phyloP scores from a whole-genome alignment of 2,329 filamentous ascomycete genomes.

The Penicillium sp. region DNA sequence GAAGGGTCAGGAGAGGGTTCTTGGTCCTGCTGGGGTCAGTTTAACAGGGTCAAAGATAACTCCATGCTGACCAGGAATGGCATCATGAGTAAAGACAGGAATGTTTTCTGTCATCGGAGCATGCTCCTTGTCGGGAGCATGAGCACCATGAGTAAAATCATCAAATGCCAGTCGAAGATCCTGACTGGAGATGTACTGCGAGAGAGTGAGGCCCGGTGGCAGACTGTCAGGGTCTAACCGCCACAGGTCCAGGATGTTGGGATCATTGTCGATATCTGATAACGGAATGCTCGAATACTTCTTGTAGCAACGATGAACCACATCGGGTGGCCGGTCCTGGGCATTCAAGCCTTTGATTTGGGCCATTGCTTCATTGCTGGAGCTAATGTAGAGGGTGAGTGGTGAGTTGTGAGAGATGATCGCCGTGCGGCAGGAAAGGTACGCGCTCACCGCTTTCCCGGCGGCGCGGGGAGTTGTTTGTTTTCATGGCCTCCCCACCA shows the following conservation, averaged over 20 bases:
- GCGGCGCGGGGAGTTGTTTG: slow-evolving; percentile 37
- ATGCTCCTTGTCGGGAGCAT: slow-evolving; percentile 11
- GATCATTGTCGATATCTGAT: slow-evolving; percentile 51
- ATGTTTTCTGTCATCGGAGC: slow-evolving; percentile 25
- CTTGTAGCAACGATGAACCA: slow-evolving; percentile 72
- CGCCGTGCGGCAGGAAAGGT: slow-evolving; percentile 5
- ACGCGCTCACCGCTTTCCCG: slow-evolving; percentile 32
- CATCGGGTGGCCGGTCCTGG: slow-evolving; percentile 70
- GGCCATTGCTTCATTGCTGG: no score
- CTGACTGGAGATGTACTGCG: slow-evolving; percentile 30
- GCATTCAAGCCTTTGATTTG: slow-evolving; percentile 60
- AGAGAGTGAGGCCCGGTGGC: slow-evolving; percentile 26
- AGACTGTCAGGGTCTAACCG: slow-evolving; percentile 37
- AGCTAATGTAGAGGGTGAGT: no score
- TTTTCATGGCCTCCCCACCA: slow-evolving; percentile 33
- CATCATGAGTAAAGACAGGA: slow-evolving; percentile 37
- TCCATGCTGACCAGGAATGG: slow-evolving; percentile 37
- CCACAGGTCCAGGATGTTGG: slow-evolving; percentile 57
- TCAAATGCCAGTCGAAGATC: slow-evolving; percentile 33
- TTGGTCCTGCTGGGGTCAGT: slow-evolving; percentile 8
- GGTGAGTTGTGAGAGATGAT: not conserved
- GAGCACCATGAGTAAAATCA: slow-evolving; percentile 25
- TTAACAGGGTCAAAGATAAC: slow-evolving; percentile 7
- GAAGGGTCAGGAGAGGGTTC: slow-evolving; percentile 23
- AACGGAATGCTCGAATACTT: slow-evolving; percentile 62